Conservation (phyloP, 208 protist genomes). For the Strigomonas culicis region DNA sequence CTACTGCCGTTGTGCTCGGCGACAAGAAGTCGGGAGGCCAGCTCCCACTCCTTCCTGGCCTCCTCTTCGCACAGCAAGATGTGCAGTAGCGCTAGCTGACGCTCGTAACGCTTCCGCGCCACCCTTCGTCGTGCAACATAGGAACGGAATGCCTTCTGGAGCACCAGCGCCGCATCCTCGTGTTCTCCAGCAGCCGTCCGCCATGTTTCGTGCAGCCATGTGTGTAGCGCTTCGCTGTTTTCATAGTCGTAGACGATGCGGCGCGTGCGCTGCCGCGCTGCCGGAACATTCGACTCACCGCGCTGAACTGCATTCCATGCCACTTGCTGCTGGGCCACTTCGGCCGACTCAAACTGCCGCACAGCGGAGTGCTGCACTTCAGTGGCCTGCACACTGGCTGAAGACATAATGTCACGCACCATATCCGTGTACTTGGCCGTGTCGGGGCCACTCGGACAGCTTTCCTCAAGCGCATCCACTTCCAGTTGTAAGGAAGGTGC, state of each 20-base stretch:
- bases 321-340: constrained; percentile 4
- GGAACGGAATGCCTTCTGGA: constrained; percentile 73
- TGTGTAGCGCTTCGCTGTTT: constrained; percentile 31
- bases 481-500: not conserved
- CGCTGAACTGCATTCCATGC: constrained; percentile 6
- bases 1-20: constrained; percentile 6
- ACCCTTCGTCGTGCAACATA: constrained; percentile 41
- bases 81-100: constrained; percentile 35
- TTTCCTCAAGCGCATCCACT: not conserved
- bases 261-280: not conserved
- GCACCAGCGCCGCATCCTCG: constrained; percentile 74
- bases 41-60: constrained; percentile 32
- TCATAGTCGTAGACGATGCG: constrained; percentile 45
- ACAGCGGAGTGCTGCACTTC: not conserved
- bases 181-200: constrained; percentile 69
- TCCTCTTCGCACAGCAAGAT: constrained; percentile 40
- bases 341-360: not conserved
- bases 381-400: not conserved
- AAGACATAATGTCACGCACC: not conserved
- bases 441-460: not conserved
- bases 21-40: constrained; percentile 16
- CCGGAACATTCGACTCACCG: not conserved
- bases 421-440: not conserved
- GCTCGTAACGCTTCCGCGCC: constrained; percentile 32
- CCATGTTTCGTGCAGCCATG: constrained; percentile 69